Conservation (phyloP, 208 protist genomes). For the Willaertia magna region DNA sequence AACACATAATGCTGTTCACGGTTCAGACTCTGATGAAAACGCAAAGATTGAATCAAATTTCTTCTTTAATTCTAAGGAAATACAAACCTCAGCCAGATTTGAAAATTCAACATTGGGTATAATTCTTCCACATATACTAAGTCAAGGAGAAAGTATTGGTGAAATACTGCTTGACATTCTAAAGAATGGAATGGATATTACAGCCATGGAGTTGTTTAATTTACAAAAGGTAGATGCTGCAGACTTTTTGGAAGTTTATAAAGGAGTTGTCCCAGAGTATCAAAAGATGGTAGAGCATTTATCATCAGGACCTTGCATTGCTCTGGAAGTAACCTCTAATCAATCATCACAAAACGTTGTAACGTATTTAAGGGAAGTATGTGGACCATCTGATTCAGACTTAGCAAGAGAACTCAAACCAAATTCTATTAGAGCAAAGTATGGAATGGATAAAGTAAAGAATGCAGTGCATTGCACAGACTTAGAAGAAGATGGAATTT, state of each 20-base stretch:
- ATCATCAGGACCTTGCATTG: slow-evolving; percentile 63
- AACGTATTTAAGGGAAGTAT: slow-evolving; percentile 55
- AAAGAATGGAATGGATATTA: slow-evolving; percentile 77
- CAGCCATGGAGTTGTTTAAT: slow-evolving; percentile 66
- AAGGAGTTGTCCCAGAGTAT: slow-evolving; percentile 82
- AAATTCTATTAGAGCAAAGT: slow-evolving; percentile 73
- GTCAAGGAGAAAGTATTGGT: slow-evolving; percentile 38
- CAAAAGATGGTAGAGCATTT: slow-evolving; percentile 72
- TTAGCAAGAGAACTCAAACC: slow-evolving; percentile 72
- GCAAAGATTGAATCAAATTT: slow-evolving; percentile 22
- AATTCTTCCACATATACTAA: slow-evolving; percentile 83
- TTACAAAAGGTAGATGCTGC: slow-evolving; percentile 66
- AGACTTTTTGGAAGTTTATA: slow-evolving; percentile 93
- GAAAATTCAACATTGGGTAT: slow-evolving; percentile 75
- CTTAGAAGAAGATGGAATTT: slow-evolving; percentile 78
- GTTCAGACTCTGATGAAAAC: slow-evolving; percentile 12
- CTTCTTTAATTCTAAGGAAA: slow-evolving; percentile 15
- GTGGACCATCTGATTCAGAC: slow-evolving; percentile 66
- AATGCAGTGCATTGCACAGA: slow-evolving; percentile 90
- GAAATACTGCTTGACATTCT: slow-evolving; percentile 67
- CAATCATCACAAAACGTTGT: slow-evolving; percentile 60
- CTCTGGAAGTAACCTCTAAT: slow-evolving; percentile 53
- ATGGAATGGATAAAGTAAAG: slow-evolving; percentile 58
- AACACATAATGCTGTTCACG: slow-evolving; percentile 26
- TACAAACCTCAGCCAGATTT: slow-evolving; percentile 53